Conservation (phyloP, 768 basidiomycete species). For the Rubroboletus satanas region DNA sequence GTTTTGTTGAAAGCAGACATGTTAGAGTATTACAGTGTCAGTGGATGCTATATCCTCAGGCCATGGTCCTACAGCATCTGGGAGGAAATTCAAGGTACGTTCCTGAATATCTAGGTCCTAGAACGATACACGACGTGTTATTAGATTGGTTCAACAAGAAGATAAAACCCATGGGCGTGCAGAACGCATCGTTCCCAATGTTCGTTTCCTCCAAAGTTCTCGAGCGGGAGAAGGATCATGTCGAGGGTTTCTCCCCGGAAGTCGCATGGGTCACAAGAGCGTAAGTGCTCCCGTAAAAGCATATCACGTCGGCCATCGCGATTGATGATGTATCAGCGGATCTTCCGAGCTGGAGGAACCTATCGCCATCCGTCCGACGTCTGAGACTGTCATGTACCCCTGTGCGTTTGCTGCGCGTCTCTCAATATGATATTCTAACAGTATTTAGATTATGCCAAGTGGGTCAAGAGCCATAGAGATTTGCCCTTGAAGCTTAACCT, state of each 20-base stretch:
- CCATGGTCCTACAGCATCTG: constrained; percentile 98
- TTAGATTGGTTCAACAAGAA: constrained; percentile 90
- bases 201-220: constrained; percentile 90
- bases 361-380: constrained; percentile 96
- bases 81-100: constrained; percentile 88
- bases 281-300: constrained; percentile 43
- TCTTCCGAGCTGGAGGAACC: constrained; percentile 93
- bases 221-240: constrained; percentile 96
- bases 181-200: constrained; percentile 99
- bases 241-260: constrained; percentile 98
- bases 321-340: constrained; percentile 49
- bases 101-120: neutral
- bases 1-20: constrained; percentile 98
- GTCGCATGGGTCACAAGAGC: constrained; percentile 99
- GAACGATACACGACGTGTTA: neutral
- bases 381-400: constrained; percentile 99
- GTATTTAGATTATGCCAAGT: constrained; percentile 87
- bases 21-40: constrained; percentile 98
- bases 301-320: neutral
- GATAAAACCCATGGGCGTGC: constrained; percentile 93
- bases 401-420: constrained; percentile 49
- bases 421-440: neutral
- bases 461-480: constrained; percentile 97
- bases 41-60: constrained; percentile 97
- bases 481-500: constrained; percentile 96